Evolutionary conservation across 176 grass and related monocot genomes (phyloP).

Genomic region (Paspalum vaginatum): DNA sequence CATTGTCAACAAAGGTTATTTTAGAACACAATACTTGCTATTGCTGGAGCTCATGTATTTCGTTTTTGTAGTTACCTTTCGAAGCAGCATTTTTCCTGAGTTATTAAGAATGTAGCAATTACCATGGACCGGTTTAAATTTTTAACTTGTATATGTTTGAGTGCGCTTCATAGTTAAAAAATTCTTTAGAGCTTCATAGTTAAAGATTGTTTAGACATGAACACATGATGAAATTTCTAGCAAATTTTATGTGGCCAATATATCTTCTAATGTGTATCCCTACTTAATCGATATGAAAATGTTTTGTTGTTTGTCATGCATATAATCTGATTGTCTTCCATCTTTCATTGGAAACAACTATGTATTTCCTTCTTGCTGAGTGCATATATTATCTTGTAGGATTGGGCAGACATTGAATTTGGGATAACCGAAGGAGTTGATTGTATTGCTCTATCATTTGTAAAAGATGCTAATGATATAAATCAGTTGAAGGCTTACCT

Average conservation of each 20-base stretch:
- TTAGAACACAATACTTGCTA: constrained; percentile 20
- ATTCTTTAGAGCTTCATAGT: too few relatives aligned
- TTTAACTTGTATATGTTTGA: too few relatives aligned
- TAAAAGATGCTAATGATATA: constrained; percentile 70
- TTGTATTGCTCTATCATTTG: constrained; percentile 73
- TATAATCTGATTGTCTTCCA: background rate
- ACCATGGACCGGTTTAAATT: background rate
- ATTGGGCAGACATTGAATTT: constrained; percentile 78
- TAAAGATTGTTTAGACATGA: background rate
- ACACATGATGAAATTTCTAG: constrained; percentile 10
- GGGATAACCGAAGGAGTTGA: constrained; percentile 70
- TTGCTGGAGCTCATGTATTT: constrained; percentile 17
- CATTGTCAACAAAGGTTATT: constrained; percentile 63
- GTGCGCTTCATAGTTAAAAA: constrained; percentile 1
- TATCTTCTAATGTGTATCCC: background rate
- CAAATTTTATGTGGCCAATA: background rate
- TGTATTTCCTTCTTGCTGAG: constrained; percentile 29
- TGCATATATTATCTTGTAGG: constrained; percentile 40
- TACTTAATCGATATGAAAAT: background rate
- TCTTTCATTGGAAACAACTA: background rate
- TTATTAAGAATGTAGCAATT: constrained; percentile 4
- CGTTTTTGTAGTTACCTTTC: constrained; percentile 10
- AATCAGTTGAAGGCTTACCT: constrained; percentile 66
- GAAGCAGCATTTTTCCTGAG: background rate
- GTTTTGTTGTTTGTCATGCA: background rate